Evolutionary conservation across 2,329 filamentous ascomycete genomes (phyloP), one percentile per base, ranked within the genome.

Genomic region (Pyrenochaeta sp.): DNA sequence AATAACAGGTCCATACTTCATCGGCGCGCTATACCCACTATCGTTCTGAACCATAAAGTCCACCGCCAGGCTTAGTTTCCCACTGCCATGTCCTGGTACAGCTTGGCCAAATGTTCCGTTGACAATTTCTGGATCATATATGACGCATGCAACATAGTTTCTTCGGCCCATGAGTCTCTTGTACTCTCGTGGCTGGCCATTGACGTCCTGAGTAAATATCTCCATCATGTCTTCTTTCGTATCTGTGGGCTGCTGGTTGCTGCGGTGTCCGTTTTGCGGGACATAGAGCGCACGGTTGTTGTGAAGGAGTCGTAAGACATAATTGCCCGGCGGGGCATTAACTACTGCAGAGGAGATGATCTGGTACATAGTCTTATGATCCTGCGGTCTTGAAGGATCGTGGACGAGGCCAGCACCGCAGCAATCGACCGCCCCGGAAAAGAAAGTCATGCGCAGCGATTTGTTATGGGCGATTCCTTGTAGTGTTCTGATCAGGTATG

Each of bases 181-280:
- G 71, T 93, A 83, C 75, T 97, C 94, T 41, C 93, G 84, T 0
- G 87, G 82, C 31, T 86, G 82, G n/a, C 95, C 94, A 48, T 89
- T 91, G 14, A 95, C 92, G 67, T 99, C 95, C 7, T 89, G 91
- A 68, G 95, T 92, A 84, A 99, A 99, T 63, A 99, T 96, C 80
- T 99, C 95, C 90, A 99, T 96, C 95, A 99, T 99, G 78, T 99
- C 95, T 76, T 99, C 95, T 77, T 99, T 98, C 41, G 95, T 99
- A 74, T 99, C 95, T 1, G 88, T 89, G 1, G 90, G 88, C 61
- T 86, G 85, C 51, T 92, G 87, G 1, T 83, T 83, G 54, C 81
- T 84, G 60, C 86, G 82, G 63, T 88, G 85, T n/a, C 94, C 94
- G 75, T 99, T 99, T 49, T 85, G 83, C 0, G 95, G 95, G 49